Evolutionary conservation across 2,329 filamentous ascomycete genomes (phyloP).

Genomic region (Boeremia lycopersici): DNA sequence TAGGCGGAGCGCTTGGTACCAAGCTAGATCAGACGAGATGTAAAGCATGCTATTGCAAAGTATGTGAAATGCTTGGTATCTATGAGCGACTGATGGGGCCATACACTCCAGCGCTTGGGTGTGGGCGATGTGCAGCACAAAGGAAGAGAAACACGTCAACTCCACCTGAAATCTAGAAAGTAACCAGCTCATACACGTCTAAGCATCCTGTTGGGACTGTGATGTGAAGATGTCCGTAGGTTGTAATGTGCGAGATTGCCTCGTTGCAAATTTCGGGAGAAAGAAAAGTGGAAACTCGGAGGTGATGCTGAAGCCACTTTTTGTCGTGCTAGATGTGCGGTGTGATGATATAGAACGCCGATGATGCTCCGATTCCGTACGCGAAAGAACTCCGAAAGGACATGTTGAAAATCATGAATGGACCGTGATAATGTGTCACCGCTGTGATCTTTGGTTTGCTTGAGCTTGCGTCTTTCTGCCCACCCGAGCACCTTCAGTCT

Average conservation of each 20-base stretch:
- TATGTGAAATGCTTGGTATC: conserved; percentile 22
- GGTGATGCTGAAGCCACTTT: conserved; percentile 17
- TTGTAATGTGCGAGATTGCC: conserved; percentile 4
- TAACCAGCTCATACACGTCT: not conserved
- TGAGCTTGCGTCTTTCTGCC: conserved; percentile 9
- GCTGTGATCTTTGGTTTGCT: conserved; percentile 7
- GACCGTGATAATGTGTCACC: conserved; percentile 1
- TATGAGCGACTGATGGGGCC: conserved; percentile 35
- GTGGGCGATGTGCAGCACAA: conserved; percentile 31
- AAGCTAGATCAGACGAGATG: conserved; percentile 39
- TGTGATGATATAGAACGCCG: conserved; percentile 40
- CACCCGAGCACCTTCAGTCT: conserved; percentile 1
- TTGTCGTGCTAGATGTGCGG: conserved; percentile 6
- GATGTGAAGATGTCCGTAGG: conserved; percentile 11
- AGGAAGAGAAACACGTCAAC: conserved; percentile 6
- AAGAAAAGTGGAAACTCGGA: conserved; percentile 15
- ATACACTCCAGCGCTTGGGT: conserved; percentile 47
- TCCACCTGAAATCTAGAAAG: not conserved
- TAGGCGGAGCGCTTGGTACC: conserved; percentile 36
- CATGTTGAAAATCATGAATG: conserved; percentile 1
- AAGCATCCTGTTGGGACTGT: not conserved
- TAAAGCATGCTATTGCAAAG: conserved; percentile 15
- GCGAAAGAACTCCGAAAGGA: conserved; percentile 19
- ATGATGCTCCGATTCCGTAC: conserved; percentile 35
- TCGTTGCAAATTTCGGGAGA: conserved; percentile 1